phyloP scores from a whole-genome alignment of 345 rosid genomes.

The Syzygium aqueum region DNA sequence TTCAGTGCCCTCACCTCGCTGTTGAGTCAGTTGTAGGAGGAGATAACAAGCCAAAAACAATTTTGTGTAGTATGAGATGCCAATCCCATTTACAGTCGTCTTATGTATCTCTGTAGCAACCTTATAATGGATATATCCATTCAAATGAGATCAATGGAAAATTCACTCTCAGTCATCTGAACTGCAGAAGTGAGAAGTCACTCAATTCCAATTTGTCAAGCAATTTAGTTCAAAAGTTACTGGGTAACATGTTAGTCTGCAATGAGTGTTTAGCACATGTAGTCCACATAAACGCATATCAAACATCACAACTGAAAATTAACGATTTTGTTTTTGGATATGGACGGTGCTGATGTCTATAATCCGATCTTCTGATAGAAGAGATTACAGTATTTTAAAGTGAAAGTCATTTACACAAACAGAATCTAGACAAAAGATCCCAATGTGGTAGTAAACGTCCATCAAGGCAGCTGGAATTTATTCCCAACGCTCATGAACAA shows the following conservation, averaged over 20 bases:
- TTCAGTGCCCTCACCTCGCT: conserved; percentile 6
- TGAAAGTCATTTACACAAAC: not conserved
- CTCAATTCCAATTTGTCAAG: not conserved
- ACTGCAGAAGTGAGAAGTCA: not conserved
- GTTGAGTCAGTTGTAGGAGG: not conserved
- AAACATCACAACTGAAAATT: not conserved
- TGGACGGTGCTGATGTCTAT: not conserved
- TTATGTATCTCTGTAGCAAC: not conserved
- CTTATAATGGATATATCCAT: not conserved
- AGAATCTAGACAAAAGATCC: not conserved
- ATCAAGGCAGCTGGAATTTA: not conserved
- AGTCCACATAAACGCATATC: not conserved
- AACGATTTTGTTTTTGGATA: not conserved
- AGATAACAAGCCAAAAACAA: not conserved
- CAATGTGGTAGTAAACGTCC: not conserved
- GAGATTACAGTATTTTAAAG: not conserved
- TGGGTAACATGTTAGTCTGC: not conserved
- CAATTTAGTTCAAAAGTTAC: not conserved
- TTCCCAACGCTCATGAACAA: not conserved
- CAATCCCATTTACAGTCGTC: not conserved
- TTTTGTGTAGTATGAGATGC: not conserved
- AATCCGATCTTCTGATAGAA: not conserved
- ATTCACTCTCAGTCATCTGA: not conserved
- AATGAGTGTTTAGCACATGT: not conserved
- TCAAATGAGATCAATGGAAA: not conserved